Evolutionary conservation across 495 filamentous ascomycete species (phyloP), one percentile per base, ranked within the genome.

Genomic region (Rostrohypoxylon terebratum): DNA sequence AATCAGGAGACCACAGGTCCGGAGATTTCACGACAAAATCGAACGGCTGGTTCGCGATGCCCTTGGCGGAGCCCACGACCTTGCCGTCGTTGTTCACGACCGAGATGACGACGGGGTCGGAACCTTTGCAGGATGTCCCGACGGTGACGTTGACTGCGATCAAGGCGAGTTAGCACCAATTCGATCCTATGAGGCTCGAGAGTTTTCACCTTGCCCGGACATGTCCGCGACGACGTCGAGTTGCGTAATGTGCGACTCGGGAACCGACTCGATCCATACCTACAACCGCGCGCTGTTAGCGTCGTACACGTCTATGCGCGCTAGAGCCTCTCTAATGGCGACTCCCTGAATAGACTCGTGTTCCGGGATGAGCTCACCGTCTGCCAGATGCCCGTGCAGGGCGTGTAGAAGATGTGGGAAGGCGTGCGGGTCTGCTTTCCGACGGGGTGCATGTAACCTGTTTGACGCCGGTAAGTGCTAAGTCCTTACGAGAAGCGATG

Each of bases 361-460:
- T 38, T 20, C 14, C n/a, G 23, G 16, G n/a, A 33, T 33, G 14
- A 9, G 69, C 75, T 64, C 63, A 77, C 89, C 21, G 80, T 85
- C 72, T 91, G 89, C 90, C 90, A 92, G 53, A 92, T 92, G 2
- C 90, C 90, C 38, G 84, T 86, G 77, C 90, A 91, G 10, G 90
- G 88, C 0, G 85, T 88, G 76, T 92, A 92, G 74, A 90, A 92
- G 55, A 92, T 91, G 69, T 91, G 89, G 5, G 84, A 86, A 1
- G 84, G 87, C 1, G 76, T 69, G 2, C 85, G 77, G 8, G 84
- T 87, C 74, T 91, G 90, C 77, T 92, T 92, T 54, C 90, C 90
- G 61, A 90, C 82, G 0, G 89, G 89, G 42, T 89, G 90, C n/a
- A 85, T 82, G 66, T 81, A 73, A 25, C 75, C 75, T 76, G 23